Evolutionary conservation across 805 yeast genomes (phyloP), one percentile per base, ranked within the genome.

Genomic region (Starmerella apicola): DNA sequence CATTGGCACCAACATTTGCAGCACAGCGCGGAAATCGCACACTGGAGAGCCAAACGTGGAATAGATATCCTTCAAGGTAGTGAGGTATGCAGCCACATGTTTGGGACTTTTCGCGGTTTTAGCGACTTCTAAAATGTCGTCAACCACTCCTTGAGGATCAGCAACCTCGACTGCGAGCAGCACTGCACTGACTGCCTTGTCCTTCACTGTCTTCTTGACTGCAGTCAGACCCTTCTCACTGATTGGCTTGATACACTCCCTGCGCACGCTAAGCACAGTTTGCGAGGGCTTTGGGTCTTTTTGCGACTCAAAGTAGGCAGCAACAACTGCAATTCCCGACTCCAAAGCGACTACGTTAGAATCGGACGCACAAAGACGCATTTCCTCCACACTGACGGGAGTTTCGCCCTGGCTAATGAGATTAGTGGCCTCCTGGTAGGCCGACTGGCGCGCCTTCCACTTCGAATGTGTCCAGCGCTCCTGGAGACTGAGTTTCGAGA

Each of bases 291-390:
- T 3, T 16, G 15, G 18, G 15, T 17, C 70, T 41, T 0, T 77
- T 81, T 52, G 58, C 70, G 51, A 72, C 71, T 32, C 81, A 60
- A 51, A 72, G 70, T 26, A 18, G 4, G 72, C 66, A 12, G 60
- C 60, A 5, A 83, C 57, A 6, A 81, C 68, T 3, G 62, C 56
- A 17, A 84, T 63, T 4, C 83, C 97, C 1, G 78, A 64, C 53
- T 91, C 97, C 48, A 85, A 94, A 0, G 97, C 94, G 15, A 80
- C 91, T 16, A 85, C 95, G 55, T 91, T 91, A 24, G 78, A 58
- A 56, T 91, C 98, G 3, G 72, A 66, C 6, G 81, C 76, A 30
- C 78, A 68, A 48, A 66, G 65, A 49, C 71, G 75, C 51, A 77
- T 64, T 2, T 41, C 45, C 21, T 36, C 41, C 15, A 24, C 17